These are phyloP conservation scores for Mrakia hoshinonis DNA, from an alignment of 768 basidiomycete genomes.

Conservation along the genomic window DNA sequence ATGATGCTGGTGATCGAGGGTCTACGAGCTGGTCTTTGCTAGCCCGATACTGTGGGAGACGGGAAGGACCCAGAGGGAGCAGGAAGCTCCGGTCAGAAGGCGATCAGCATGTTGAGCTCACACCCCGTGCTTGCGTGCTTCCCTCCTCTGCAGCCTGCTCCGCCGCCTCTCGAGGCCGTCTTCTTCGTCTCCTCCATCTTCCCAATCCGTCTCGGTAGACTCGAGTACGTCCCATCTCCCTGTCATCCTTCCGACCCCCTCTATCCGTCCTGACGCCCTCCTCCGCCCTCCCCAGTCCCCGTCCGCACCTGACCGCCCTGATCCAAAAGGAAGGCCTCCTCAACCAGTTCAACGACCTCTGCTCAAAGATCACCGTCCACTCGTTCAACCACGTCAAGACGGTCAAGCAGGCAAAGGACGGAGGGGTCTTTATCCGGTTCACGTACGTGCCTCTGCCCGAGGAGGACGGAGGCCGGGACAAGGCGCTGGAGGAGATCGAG, in stretches of 20 bases:
- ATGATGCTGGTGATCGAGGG: too few species aligned
- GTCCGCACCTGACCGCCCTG: background rate
- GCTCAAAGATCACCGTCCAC: background rate
- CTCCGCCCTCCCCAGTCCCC: conserved; percentile 8
- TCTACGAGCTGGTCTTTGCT: too few species aligned
- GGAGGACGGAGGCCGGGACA: background rate
- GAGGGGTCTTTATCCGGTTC: conserved; percentile 27
- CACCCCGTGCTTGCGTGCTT: background rate
- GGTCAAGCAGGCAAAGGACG: conserved; percentile 26
- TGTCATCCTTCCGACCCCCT: background rate
- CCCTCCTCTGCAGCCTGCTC: background rate
- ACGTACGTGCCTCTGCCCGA: background rate
- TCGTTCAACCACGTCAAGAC: conserved; percentile 21
- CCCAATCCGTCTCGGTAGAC: conserved; percentile 23
- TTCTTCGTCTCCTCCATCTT: conserved; percentile 26
- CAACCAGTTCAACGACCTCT: conserved; percentile 22
- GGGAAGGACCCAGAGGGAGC: too few species aligned
- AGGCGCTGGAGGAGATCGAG: conserved; percentile 17
- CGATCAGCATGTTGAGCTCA: background rate
- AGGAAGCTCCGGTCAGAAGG: too few species aligned
- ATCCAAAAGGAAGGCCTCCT: conserved; percentile 22
- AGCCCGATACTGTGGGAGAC: too few species aligned
- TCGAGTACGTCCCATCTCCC: conserved; percentile 16
- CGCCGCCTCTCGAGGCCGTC: conserved; percentile 14
- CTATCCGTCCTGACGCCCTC: background rate